These are phyloP conservation scores for Nannizzia gypsea DNA, from an alignment of 2,329 filamentous ascomycete species.

Conservation along the genomic window DNA sequence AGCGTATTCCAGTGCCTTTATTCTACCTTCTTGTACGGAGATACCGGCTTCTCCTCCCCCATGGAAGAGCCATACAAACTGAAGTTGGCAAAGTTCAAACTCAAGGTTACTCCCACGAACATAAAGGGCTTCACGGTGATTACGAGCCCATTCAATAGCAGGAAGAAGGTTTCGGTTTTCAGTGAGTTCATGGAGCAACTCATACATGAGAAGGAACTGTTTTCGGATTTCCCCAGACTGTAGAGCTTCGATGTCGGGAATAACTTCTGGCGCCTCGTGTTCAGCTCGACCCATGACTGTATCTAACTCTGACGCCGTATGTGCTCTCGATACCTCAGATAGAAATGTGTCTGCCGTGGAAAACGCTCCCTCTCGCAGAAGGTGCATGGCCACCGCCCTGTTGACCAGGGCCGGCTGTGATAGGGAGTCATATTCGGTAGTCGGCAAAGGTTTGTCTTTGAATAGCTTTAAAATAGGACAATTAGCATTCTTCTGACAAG, in stretches of 20 bases:
- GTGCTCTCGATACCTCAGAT: slow-evolving; percentile 49
- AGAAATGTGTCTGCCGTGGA: slow-evolving; percentile 76
- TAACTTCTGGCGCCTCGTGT: slow-evolving; percentile 27
- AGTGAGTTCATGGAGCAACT: slow-evolving; percentile 68
- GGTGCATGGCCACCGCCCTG: slow-evolving; percentile 89
- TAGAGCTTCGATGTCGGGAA: slow-evolving; percentile 45
- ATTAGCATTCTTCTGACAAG: not conserved
- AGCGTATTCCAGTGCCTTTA: slow-evolving; percentile 62
- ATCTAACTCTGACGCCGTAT: slow-evolving; percentile 26
- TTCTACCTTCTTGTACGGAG: slow-evolving; percentile 18
- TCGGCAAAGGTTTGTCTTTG: slow-evolving; percentile 57
- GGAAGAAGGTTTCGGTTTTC: slow-evolving; percentile 59
- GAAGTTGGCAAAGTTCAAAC: slow-evolving; percentile 82
- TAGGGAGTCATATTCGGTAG: slow-evolving; percentile 69
- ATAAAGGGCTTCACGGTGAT: slow-evolving; percentile 60
- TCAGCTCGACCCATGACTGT: slow-evolving; percentile 23
- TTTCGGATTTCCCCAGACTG: slow-evolving; percentile 59
- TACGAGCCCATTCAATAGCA: slow-evolving; percentile 75
- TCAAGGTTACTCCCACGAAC: slow-evolving; percentile 81
- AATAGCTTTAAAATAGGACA: slow-evolving; percentile 41
- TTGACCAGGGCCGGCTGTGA: slow-evolving; percentile 70
- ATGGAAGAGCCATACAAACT: slow-evolving; percentile 80
- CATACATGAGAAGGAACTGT: slow-evolving; percentile 82
- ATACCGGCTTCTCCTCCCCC: slow-evolving; percentile 34
- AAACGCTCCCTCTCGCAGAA: slow-evolving; percentile 90